Percentiles rank a stretch among this genome's conserved stretches.
Evolutionary conservation across 139 green algal genomes (phyloP).

Genomic region (Volvox africanus): DNA sequence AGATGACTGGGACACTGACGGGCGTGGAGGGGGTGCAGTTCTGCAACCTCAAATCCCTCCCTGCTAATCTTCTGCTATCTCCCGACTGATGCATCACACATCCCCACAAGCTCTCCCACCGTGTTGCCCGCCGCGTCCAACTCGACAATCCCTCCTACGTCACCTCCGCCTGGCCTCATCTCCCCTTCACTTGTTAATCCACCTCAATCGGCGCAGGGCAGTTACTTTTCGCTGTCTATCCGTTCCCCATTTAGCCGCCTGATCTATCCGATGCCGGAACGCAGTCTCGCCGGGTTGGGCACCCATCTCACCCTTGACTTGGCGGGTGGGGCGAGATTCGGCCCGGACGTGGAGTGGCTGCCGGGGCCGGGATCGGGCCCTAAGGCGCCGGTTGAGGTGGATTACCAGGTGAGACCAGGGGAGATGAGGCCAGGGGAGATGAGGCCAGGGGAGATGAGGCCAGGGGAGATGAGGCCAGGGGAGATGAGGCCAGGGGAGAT

Average conservation of each 20-base stretch:
- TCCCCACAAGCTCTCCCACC: no score
- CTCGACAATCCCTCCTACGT: no score
- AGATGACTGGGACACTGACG: no score
- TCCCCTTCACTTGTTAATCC: no score
- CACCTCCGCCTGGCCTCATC: no score
- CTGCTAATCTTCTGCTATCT: no score
- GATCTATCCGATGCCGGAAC: slow-evolving; percentile 84
- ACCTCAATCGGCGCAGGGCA: slow-evolving; percentile 21
- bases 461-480: slow-evolving; percentile 23
- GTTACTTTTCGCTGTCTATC: slow-evolving; percentile 38
- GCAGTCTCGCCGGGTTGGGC: slow-evolving; percentile 80
- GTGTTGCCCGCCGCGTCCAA: no score
- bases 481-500: background rate
- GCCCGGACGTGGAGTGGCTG: slow-evolving; percentile 94
- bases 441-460: background rate
- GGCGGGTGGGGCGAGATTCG: slow-evolving; percentile 82
- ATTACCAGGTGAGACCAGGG: slow-evolving; percentile 65
- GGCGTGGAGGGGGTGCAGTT: no score
- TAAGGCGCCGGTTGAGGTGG: slow-evolving; percentile 77
- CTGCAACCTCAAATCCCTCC: no score
- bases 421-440: background rate
- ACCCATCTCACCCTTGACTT: slow-evolving; percentile 93
- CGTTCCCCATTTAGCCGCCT: slow-evolving; percentile 73
- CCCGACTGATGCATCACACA: no score
- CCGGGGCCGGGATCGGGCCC: slow-evolving; percentile 83